phyloP scores from a whole-genome alignment of 2,329 filamentous ascomycete species.

The Penicillium sp. region DNA sequence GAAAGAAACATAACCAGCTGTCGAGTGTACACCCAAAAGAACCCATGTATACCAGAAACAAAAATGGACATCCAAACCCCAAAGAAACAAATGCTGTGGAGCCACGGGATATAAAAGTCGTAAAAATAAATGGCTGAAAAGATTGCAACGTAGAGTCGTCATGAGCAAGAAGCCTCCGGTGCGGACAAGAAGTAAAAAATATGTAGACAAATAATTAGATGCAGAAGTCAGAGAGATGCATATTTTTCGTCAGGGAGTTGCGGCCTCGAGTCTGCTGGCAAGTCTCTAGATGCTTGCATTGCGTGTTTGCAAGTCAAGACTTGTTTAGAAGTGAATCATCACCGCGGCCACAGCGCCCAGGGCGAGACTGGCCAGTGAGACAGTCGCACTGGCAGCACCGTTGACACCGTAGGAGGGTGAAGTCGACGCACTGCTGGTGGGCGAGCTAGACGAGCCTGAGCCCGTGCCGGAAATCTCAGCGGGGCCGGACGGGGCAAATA shows the following conservation, averaged over 20 bases:
- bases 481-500: constrained; percentile 23
- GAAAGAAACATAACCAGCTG: constrained; percentile 10
- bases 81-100: constrained; percentile 17
- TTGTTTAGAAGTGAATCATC: constrained; percentile 21
- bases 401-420: constrained; percentile 13
- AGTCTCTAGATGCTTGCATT: not conserved
- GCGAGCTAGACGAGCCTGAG: constrained; percentile 7
- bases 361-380: constrained; percentile 20
- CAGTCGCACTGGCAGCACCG: constrained; percentile 18
- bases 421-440: constrained; percentile 8
- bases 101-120: constrained; percentile 16
- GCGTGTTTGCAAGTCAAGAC: not conserved
- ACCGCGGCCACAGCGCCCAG: constrained; percentile 25
- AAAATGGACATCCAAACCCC: constrained; percentile 13
- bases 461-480: constrained; percentile 10
- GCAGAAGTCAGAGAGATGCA: constrained; percentile 9
- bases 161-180: constrained; percentile 12
- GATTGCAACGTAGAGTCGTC: constrained; percentile 24
- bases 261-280: not conserved
- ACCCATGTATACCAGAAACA: constrained; percentile 16
- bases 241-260: constrained; percentile 7
- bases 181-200: constrained; percentile 11
- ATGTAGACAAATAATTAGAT: constrained; percentile 19
- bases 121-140: constrained; percentile 16
- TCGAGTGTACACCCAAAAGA: constrained; percentile 17